Evolutionary conservation across 2,329 filamentous ascomycete species (phyloP), one percentile per base, ranked within the genome.

Genomic region (Claviceps monticola): DNA sequence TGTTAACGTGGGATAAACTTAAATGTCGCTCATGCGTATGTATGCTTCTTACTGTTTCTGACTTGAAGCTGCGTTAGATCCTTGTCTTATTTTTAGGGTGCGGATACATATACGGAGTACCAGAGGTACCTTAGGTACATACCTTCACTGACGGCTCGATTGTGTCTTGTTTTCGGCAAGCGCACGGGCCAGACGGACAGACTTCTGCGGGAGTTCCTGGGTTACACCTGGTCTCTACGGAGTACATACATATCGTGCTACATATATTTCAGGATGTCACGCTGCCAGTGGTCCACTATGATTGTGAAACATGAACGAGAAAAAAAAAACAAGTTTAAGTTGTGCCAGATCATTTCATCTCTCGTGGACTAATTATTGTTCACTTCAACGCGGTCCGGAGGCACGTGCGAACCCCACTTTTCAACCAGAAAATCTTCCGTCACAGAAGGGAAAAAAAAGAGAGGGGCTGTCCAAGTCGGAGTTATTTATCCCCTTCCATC

Each of bases 351-450:
- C 14, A 34, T 39, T 29, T 13, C 21, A 44, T 44, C 13, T 44
- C 42, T 42, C 9, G 42, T 9, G 43, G 44, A n/a, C n/a, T 39
- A 17, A 39, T n/a, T 39, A n/a, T n/a, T 17, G 38, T 39, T 39
- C n/a, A 16, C n/a, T n/a, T n/a, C 38, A 49, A 51, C 49, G 49
- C 49, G 50, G 53, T 47, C 41, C 26, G 23, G 21, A 53, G 55
- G 63, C 63, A 66, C 63, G 62, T 65, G 64, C 56, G 38, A 21
- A 49, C 55, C 55, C 61, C 63, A 63, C 60, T 56, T 42, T 58
- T 58, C 39, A 19, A 29, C 46, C 19, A 54, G 57, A 57, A 62
- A 65, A 59, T 56, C 55, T 56, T 58, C 51, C 54, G 51, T 34
- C 29, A 34, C 29, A 34, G 29, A 41, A 49, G 43, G 43, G 42